A percentile compares a stretch with the other conserved stretches of the same genome.
phyloP scores from a whole-genome alignment of 2,329 filamentous ascomycete genomes.

The Colletotrichum camelliae region DNA sequence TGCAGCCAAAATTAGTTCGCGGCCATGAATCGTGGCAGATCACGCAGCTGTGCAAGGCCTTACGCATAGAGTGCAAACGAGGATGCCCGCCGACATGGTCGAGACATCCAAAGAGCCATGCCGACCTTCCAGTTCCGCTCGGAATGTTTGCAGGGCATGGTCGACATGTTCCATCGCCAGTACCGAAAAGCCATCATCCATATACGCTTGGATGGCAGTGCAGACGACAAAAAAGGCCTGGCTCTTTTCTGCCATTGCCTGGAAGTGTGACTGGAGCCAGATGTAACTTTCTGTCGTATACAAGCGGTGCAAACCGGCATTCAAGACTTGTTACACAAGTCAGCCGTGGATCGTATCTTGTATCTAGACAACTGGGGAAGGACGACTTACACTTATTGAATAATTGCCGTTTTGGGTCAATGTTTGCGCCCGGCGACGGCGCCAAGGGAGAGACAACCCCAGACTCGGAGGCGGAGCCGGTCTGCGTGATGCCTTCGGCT shows the following conservation, averaged over 20 bases:
- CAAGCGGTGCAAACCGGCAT: slow-evolving; percentile 5
- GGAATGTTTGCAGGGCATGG: slow-evolving; percentile 18
- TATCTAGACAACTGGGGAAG: not conserved
- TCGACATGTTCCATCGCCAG: slow-evolving; percentile 19
- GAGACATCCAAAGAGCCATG: slow-evolving; percentile 7
- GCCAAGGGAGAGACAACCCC: not conserved
- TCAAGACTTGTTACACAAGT: slow-evolving; percentile 1
- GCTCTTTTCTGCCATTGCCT: slow-evolving; percentile 6
- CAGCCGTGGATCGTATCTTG: not conserved
- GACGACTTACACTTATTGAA: slow-evolving; percentile 9
- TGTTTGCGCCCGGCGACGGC: not conserved
- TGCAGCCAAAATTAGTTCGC: not conserved
- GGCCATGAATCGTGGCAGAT: not conserved
- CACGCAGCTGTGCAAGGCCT: not conserved
- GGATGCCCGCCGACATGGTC: slow-evolving; percentile 14
- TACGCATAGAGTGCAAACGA: slow-evolving; percentile 18
- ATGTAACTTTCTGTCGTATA: slow-evolving; percentile 12
- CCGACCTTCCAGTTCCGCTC: slow-evolving; percentile 15
- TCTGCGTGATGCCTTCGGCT: not conserved
- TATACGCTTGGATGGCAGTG: slow-evolving; percentile 14
- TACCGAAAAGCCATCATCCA: slow-evolving; percentile 18
- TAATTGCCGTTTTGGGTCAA: not conserved
- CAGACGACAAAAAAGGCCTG: slow-evolving; percentile 14
- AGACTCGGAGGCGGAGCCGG: not conserved
- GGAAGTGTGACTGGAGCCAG: slow-evolving; percentile 16